Conservation (phyloP, 78 protist genomes). For the Diacronema lutheri region DNA sequence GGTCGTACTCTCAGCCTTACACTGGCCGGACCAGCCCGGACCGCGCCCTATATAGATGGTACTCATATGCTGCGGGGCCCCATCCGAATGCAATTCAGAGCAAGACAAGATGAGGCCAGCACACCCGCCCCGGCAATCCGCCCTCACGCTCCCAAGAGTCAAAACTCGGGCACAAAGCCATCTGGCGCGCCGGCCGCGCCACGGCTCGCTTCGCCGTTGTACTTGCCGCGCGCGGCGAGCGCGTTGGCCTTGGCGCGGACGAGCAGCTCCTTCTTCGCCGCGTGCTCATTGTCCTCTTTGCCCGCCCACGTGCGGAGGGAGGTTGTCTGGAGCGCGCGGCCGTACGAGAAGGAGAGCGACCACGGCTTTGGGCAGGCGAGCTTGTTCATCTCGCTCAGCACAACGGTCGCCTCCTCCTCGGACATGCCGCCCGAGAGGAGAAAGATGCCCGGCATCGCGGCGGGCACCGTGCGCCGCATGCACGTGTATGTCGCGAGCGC, state of each 20-base stretch:
- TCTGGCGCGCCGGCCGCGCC: not conserved
- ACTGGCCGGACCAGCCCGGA: too few relatives aligned
- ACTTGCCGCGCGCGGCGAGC: constrained; percentile 58
- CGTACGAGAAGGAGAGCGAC: constrained; percentile 85
- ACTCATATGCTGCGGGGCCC: too few relatives aligned
- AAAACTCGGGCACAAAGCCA: constrained; percentile 17
- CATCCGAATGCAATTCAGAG: too few relatives aligned
- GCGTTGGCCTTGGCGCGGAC: constrained; percentile 64
- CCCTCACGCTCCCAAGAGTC: too few relatives aligned
- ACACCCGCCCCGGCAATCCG: too few relatives aligned
- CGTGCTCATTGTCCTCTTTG: constrained; percentile 40
- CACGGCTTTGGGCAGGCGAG: constrained; percentile 65
- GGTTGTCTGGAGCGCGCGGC: constrained; percentile 84
- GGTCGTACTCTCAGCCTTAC: too few relatives aligned
- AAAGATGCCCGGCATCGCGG: constrained; percentile 86
- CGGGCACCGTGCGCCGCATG: constrained; percentile 89
- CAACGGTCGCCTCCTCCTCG: constrained; percentile 84
- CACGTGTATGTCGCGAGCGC: constrained; percentile 73
- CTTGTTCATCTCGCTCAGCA: constrained; percentile 86
- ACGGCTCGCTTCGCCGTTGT: constrained; percentile 26
- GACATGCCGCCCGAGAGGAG: constrained; percentile 92
- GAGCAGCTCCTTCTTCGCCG: constrained; percentile 59
- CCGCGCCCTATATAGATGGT: too few relatives aligned
- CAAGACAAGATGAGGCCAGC: too few relatives aligned
- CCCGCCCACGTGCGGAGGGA: constrained; percentile 69